These are phyloP conservation scores for Nemania serpens DNA, from an alignment of 2,329 filamentous ascomycete species.

Conservation along the genomic window DNA sequence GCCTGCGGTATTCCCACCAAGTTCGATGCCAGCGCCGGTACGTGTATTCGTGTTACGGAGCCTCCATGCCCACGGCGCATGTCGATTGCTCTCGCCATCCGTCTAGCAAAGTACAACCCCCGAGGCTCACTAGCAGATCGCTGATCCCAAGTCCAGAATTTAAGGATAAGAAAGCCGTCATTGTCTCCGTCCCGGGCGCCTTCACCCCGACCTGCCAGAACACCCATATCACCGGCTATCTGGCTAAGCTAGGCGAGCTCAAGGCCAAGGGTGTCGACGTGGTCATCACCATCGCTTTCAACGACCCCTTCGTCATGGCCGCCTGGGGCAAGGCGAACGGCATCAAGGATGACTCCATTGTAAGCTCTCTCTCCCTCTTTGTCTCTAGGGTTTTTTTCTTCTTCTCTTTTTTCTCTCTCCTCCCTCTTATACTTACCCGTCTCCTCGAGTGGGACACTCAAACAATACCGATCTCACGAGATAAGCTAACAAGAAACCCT, in stretches of 20 bases:
- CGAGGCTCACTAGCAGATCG: too few relatives aligned
- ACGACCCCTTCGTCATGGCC: conserved; percentile 86
- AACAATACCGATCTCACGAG: background rate
- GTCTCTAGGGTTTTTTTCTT: background rate
- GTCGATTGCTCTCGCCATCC: background rate
- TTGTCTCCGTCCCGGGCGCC: conserved; percentile 67
- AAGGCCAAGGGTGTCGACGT: conserved; percentile 82
- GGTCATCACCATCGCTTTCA: conserved; percentile 80
- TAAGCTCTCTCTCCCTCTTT: conserved; percentile 41
- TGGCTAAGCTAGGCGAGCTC: conserved; percentile 71
- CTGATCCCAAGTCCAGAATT: conserved; percentile 48
- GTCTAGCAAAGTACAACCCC: too few relatives aligned
- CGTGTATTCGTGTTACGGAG: conserved; percentile 25
- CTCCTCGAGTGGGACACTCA: too few relatives aligned
- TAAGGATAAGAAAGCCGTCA: conserved; percentile 60
- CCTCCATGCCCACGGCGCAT: background rate
- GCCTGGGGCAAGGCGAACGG: conserved; percentile 90
- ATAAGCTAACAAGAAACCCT: background rate
- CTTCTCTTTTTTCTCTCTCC: background rate
- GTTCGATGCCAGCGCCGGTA: conserved; percentile 79
- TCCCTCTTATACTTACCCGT: too few relatives aligned
- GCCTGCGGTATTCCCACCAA: conserved; percentile 77
- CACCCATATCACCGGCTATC: conserved; percentile 80
- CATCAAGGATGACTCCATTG: conserved; percentile 69
- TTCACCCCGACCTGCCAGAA: conserved; percentile 89